phyloP scores from a whole-genome alignment of 306 rosid genomes.

The Gastrolobium villosum region DNA sequence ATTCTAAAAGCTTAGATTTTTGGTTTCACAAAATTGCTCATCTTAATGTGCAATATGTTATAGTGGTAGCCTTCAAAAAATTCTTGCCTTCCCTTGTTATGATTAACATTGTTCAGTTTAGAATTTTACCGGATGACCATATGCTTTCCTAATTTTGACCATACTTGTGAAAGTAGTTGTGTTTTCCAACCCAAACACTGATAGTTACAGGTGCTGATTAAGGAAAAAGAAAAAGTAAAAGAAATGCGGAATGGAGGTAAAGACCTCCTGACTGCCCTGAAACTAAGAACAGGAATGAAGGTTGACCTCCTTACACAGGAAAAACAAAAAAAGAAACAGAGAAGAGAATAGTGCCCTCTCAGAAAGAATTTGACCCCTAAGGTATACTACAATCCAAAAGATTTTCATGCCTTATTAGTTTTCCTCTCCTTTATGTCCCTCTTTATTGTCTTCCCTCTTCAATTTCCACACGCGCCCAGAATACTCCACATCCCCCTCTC shows the following conservation, averaged over 20 bases:
- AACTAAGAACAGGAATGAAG: conserved; percentile 31
- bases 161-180: conserved; percentile 21
- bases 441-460: conserved; percentile 1
- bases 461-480: conserved; percentile 13
- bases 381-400: background rate
- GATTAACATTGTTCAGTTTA: conserved; percentile 24
- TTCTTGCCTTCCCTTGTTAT: background rate
- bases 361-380: conserved; percentile 4
- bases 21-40: conserved; percentile 10
- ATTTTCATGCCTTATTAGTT: background rate
- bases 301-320: conserved; percentile 32
- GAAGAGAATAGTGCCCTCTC: background rate
- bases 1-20: conserved; percentile 17
- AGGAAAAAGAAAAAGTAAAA: background rate
- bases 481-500: conserved; percentile 4
- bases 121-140: conserved; percentile 25
- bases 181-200: conserved; percentile 20
- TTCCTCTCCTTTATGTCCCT: background rate
- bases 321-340: conserved; percentile 16
- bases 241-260: conserved; percentile 24
- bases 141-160: conserved; percentile 35
- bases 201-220: conserved; percentile 19
- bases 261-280: conserved; percentile 11
- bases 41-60: conserved; percentile 2
- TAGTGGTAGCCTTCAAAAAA: background rate